phyloP scores from a whole-genome alignment of 768 basidiomycete species.

The Amylocystis lapponica region DNA sequence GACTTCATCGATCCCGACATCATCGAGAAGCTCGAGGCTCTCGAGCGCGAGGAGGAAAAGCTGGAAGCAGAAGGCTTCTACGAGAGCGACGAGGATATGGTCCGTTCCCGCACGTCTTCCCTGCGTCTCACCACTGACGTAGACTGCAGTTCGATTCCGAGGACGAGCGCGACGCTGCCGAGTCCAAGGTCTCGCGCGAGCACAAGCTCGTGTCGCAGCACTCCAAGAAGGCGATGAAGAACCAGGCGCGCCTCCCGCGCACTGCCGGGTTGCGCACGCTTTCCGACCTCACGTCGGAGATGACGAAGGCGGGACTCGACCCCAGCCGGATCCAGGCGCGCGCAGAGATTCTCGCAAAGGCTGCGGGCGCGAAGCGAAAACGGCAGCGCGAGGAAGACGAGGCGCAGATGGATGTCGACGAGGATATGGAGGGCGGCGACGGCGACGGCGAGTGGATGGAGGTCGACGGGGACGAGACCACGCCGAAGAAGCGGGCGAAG shows the following conservation, averaged over 20 bases:
- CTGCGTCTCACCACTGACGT: too few relatives aligned
- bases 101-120: slow-evolving; percentile 28
- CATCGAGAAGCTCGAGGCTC: slow-evolving; percentile 90
- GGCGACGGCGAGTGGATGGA: slow-evolving; percentile 41
- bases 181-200: slow-evolving; percentile 50
- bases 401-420: slow-evolving; percentile 63
- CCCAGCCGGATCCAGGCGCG: slow-evolving; percentile 84
- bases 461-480: slow-evolving; percentile 35
- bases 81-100: slow-evolving; percentile 83
- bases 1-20: slow-evolving; percentile 99
- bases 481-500: slow-evolving; percentile 58
- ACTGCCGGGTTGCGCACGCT: slow-evolving; percentile 65
- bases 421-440: slow-evolving; percentile 29
- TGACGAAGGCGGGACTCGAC: slow-evolving; percentile 88
- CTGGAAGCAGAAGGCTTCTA: slow-evolving; percentile 96
- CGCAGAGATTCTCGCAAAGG: slow-evolving; percentile 77
- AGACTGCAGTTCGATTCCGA: slow-evolving; percentile 43
- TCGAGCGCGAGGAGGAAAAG: slow-evolving; percentile 94
- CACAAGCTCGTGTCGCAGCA: slow-evolving; percentile 70
- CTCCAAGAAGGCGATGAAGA: slow-evolving; percentile 84
- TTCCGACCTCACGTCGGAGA: slow-evolving; percentile 68
- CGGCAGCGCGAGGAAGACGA: slow-evolving; percentile 55
- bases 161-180: slow-evolving; percentile 71
- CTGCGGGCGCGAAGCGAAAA: slow-evolving; percentile 65
- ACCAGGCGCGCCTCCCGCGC: slow-evolving; percentile 71